Conservation (phyloP, 1,284 basidiomycete genomes). For the Trichosporon inkin region DNA sequence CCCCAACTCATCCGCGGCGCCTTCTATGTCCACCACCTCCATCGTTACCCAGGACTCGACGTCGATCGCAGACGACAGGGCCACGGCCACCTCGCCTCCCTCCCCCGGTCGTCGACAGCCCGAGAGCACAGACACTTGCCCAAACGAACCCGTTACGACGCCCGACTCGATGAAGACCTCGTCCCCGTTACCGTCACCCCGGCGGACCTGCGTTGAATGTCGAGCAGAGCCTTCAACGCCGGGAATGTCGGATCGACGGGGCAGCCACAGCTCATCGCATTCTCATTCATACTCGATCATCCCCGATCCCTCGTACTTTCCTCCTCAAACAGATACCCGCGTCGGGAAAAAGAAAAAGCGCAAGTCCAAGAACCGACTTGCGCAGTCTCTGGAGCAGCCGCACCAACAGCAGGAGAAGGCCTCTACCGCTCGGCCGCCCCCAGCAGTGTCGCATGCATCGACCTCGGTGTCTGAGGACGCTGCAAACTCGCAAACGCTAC, state of each 20-base stretch:
- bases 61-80: not conserved
- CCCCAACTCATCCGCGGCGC: not conserved
- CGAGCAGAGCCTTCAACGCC: not conserved
- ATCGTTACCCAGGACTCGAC: not conserved
- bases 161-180: not conserved
- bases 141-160: not conserved
- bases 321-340: conserved; percentile 5
- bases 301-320: conserved; percentile 41
- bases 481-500: conserved; percentile 2
- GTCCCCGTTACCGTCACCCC: not conserved
- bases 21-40: not conserved
- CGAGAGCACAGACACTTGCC: not conserved
- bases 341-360: conserved; percentile 35
- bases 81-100: not conserved
- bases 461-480: conserved; percentile 17
- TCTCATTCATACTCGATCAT: conserved; percentile 28
- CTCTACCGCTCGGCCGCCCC: not conserved
- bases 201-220: not conserved
- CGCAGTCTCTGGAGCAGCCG: not conserved
- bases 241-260: not conserved
- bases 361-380: conserved; percentile 24
- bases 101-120: not conserved
- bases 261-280: not conserved
- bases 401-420: not conserved
- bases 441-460: not conserved